Percentiles rank a stretch among this genome's conserved stretches.
Evolutionary conservation across 495 filamentous ascomycete genomes (phyloP).

Genomic region (Entonaema liquescens): DNA sequence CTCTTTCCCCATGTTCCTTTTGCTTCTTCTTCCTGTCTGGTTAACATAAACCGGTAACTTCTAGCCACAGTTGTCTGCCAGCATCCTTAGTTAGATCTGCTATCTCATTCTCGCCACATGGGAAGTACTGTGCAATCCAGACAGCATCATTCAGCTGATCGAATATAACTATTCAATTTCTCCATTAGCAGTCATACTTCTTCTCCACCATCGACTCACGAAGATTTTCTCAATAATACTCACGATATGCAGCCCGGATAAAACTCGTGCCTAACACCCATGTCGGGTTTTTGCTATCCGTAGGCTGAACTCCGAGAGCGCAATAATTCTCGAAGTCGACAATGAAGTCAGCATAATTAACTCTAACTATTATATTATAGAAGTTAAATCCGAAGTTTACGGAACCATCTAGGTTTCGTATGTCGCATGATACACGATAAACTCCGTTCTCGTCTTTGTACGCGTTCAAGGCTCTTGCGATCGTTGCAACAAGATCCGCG

Average conservation of each 20-base stretch:
- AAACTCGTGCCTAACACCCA: constrained; percentile 57
- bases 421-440: constrained; percentile 52
- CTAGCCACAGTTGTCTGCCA: constrained; percentile 43
- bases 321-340: constrained; percentile 52
- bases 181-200: constrained; percentile 5
- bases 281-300: constrained; percentile 42
- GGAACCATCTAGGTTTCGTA: constrained; percentile 46
- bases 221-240: constrained; percentile 21
- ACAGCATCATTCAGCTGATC: constrained; percentile 55
- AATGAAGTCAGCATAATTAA: constrained; percentile 57
- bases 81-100: constrained; percentile 40
- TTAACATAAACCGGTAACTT: constrained; percentile 43
- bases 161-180: constrained; percentile 49
- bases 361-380: constrained; percentile 52
- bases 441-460: constrained; percentile 47
- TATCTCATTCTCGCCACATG: constrained; percentile 47
- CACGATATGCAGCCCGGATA: constrained; percentile 54
- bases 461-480: constrained; percentile 49
- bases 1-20: neutral
- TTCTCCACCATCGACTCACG: neutral
- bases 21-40: neutral
- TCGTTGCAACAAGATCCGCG: constrained; percentile 47
- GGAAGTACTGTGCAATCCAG: constrained; percentile 58
- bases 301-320: constrained; percentile 53
- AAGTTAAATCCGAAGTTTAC: constrained; percentile 57